Conservation (phyloP, 345 rosid species). For the Acer campestre region DNA sequence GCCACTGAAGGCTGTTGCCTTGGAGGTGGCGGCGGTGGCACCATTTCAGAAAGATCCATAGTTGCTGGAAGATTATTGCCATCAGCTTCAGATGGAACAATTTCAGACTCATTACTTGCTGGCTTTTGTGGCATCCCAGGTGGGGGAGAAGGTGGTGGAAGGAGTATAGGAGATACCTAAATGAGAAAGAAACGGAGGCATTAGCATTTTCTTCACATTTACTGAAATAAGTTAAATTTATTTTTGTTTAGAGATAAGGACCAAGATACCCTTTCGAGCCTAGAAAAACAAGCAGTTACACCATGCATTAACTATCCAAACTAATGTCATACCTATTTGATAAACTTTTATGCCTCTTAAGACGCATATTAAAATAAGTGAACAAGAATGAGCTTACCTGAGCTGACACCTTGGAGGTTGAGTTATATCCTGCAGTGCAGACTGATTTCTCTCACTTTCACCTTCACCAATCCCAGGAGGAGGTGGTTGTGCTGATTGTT, state of each 20-base stretch:
- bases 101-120: constrained; percentile 49
- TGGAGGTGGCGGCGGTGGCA: constrained; percentile 90
- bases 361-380: background rate
- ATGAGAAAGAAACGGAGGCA: constrained; percentile 17
- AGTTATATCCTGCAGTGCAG: constrained; percentile 48
- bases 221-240: background rate
- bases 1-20: constrained; percentile 54
- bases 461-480: constrained; percentile 57
- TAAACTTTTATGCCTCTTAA: background rate
- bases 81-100: constrained; percentile 49
- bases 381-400: constrained; percentile 41
- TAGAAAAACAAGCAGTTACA: background rate
- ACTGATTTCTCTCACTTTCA: constrained; percentile 44
- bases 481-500: constrained; percentile 56
- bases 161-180: constrained; percentile 48
- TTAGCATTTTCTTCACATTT: background rate
- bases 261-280: background rate
- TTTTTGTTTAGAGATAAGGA: background rate
- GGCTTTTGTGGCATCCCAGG: constrained; percentile 54
- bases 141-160: constrained; percentile 67
- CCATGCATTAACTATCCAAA: background rate
- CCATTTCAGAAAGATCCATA: constrained; percentile 51
- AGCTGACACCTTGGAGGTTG: constrained; percentile 42
- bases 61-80: constrained; percentile 39
- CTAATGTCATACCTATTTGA: background rate